A percentile compares a stretch with the other conserved stretches of the same genome.
phyloP scores from a whole-genome alignment of 495 filamentous ascomycete genomes.

The Lepidopterella palustris region DNA sequence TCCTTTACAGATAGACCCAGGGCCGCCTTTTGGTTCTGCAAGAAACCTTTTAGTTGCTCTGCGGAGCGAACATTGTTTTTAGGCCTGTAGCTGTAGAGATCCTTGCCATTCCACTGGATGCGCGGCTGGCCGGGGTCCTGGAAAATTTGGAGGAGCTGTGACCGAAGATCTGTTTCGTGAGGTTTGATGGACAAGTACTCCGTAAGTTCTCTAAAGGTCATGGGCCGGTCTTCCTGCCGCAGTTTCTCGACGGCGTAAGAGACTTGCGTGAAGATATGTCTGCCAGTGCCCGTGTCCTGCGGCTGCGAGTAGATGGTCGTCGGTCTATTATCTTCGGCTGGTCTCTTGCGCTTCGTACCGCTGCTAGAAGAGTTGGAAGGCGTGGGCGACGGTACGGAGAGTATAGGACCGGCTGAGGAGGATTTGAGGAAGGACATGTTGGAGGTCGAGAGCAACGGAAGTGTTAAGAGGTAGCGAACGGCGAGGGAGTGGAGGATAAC shows the following conservation, averaged over 20 bases:
- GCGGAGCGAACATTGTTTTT: constrained; percentile 69
- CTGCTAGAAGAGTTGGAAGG: constrained; percentile 21
- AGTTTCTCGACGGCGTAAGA: constrained; percentile 78
- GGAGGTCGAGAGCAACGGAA: background rate
- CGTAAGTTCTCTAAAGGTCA: constrained; percentile 66
- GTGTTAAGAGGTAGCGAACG: background rate
- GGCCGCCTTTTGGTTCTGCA: constrained; percentile 76
- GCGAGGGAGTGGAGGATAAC: background rate
- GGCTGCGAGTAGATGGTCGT: constrained; percentile 69
- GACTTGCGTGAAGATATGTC: constrained; percentile 76
- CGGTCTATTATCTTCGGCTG: constrained; percentile 41
- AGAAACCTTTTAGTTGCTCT: constrained; percentile 66
- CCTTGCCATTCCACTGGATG: constrained; percentile 40
- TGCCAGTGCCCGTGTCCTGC: constrained; percentile 65
- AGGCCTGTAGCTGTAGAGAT: constrained; percentile 72
- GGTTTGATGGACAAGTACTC: constrained; percentile 60
- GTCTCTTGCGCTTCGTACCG: constrained; percentile 52
- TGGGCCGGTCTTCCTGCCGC: constrained; percentile 59
- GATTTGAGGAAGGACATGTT: constrained; percentile 33
- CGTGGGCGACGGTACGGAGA: constrained; percentile 25
- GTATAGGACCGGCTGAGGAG: constrained; percentile 22
- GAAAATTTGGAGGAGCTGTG: constrained; percentile 11
- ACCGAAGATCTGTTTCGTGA: constrained; percentile 15
- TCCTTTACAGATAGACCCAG: constrained; percentile 76
- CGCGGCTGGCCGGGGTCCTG: constrained; percentile 45